Conservation (phyloP, 805 yeast species). For the Wickerhamomyces strasburgensis region DNA sequence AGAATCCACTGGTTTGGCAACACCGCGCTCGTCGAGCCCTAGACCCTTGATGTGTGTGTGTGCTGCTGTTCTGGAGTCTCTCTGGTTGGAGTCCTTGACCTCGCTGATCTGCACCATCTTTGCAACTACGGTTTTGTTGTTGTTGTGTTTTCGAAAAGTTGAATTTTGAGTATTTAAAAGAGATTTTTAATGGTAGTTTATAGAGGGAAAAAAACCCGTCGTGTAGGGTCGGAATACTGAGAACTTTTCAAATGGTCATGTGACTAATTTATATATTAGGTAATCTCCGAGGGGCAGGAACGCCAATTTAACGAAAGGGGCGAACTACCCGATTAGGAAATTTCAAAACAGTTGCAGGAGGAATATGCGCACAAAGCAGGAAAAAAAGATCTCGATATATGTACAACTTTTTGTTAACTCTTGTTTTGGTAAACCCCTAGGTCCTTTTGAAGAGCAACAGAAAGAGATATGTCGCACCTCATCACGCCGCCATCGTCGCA, state of each 20-base stretch:
- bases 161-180: conserved; percentile 1
- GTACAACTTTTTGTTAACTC: no score
- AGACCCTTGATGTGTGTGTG: conserved; percentile 96
- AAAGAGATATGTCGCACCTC: conserved; percentile 18
- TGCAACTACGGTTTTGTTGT: background rate
- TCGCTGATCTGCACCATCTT: conserved; percentile 75
- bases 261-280: background rate
- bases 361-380: background rate
- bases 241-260: background rate
- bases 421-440: no score
- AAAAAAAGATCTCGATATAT: no score
- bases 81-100: conserved; percentile 48
- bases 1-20: conserved; percentile 79
- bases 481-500: conserved; percentile 27
- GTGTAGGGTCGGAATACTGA: background rate
- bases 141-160: background rate
- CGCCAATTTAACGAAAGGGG: conserved; percentile 11
- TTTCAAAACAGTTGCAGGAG: conserved; percentile 16
- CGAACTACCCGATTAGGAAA: conserved; percentile 20
- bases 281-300: conserved; percentile 2
- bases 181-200: no score
- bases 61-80: conserved; percentile 80
- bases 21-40: conserved; percentile 87
- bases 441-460: no score
- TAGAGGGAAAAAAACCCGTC: no score